These are phyloP conservation scores for Cordyceps farinosa DNA, from an alignment of 2,329 filamentous ascomycete species.

Conservation along the genomic window DNA sequence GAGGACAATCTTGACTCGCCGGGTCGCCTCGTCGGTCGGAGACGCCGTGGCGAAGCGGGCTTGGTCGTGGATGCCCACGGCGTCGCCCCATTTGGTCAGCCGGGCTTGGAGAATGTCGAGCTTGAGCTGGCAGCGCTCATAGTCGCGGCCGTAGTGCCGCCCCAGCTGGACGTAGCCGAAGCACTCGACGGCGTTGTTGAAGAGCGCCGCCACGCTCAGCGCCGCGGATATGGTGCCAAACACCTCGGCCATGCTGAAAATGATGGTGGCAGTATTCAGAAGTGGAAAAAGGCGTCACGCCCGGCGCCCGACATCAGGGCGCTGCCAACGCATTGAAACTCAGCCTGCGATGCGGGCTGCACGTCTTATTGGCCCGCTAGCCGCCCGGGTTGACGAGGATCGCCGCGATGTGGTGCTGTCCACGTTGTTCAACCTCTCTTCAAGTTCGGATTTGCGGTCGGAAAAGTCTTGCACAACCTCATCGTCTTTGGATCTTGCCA, in stretches of 20 bases:
- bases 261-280: not conserved
- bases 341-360: not conserved
- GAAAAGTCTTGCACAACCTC: not conserved
- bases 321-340: not conserved
- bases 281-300: not conserved
- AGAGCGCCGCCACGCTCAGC: conserved; percentile 33
- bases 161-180: conserved; percentile 40
- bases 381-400: not conserved
- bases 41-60: conserved; percentile 20
- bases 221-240: conserved; percentile 28
- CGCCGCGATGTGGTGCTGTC: not conserved
- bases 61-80: conserved; percentile 30
- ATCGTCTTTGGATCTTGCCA: not conserved
- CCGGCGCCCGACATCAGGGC: not conserved
- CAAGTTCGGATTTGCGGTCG: not conserved
- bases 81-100: conserved; percentile 34
- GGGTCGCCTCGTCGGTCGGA: conserved; percentile 19
- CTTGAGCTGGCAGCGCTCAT: conserved; percentile 30
- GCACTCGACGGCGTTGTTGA: conserved; percentile 37
- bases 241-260: conserved; percentile 21
- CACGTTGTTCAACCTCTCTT: not conserved
- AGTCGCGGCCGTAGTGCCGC: conserved; percentile 32
- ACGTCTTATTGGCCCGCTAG: conserved; percentile 10
- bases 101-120: conserved; percentile 30
- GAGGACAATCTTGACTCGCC: conserved; percentile 22